Percentiles rank a stretch among this genome's conserved stretches.
phyloP scores from a whole-genome alignment of 257 asterid species.

The Eustoma russellianum region DNA sequence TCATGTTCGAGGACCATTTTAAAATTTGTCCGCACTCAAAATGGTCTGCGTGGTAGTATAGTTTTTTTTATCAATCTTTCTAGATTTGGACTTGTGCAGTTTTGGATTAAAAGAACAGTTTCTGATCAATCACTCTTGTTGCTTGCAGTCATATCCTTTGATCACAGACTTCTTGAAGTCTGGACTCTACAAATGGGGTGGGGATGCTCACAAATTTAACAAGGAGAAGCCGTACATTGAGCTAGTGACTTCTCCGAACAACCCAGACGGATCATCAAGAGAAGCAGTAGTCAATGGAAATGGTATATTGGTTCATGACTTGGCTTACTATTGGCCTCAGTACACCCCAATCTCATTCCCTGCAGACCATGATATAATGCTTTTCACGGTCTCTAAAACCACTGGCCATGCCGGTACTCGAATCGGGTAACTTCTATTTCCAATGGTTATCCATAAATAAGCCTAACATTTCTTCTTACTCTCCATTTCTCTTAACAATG shows the following conservation, averaged over 20 bases:
- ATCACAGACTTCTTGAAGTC: constrained; percentile 75
- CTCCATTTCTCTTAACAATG: no score
- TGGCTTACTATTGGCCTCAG: constrained; percentile 98
- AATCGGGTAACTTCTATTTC: constrained; percentile 47
- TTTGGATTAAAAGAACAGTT: no score
- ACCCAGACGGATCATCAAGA: constrained; percentile 81
- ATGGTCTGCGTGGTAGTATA: no score
- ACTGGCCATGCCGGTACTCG: constrained; percentile 96
- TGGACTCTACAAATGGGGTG: constrained; percentile 80
- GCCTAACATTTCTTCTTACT: not conserved
- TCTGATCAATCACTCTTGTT: not conserved
- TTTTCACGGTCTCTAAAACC: constrained; percentile 83
- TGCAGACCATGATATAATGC: constrained; percentile 81
- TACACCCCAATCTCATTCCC: constrained; percentile 60
- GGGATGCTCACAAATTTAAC: constrained; percentile 55
- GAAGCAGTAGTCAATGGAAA: constrained; percentile 53
- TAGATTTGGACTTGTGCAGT: no score
- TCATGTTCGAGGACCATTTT: no score
- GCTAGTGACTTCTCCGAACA: constrained; percentile 86
- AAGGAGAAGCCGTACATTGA: constrained; percentile 61
- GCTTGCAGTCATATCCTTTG: constrained; percentile 76
- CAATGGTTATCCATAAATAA: not conserved
- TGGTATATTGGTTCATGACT: constrained; percentile 63
- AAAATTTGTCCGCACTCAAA: no score
- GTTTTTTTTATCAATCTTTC: no score